Evolutionary conservation across 2,329 filamentous ascomycete species (phyloP), one percentile per base, ranked within the genome.

Genomic region (Apiospora malaysiana): DNA sequence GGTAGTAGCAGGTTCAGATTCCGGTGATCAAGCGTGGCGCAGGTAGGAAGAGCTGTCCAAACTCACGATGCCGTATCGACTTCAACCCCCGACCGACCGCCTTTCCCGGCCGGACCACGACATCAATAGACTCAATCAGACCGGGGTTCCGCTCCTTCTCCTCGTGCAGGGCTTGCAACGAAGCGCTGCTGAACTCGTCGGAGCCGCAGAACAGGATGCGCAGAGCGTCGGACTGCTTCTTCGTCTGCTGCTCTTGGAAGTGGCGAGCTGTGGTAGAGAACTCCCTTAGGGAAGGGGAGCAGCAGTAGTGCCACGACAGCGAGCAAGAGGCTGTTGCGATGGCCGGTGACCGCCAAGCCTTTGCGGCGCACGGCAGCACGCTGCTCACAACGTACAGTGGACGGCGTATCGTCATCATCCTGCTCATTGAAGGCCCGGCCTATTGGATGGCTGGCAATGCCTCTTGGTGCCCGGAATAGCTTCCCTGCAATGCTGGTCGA

Each of bases 171-270:
- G 93, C 92, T 71, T 84, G 83, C 68, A 99, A 85, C 1, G 94
- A 94, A 69, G 88, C 88, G 77, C 92, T 92, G 83, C 95, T 98
- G 82, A 98, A 97, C 2, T 91, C 87, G 81, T 99, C 96, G 3
- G 95, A 96, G 73, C 96, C 96, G 82, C 95, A 98, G 82, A 98
- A 99, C 4, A 99, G 87, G 69, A 99, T 94, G 45, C 91, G 88
- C 43, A 99, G 85, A 3, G 94, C 93, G 5, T 90, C 86, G 0
- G 86, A 83, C 37, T 59, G 72, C 65, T 67, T 66, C n/a, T 63
- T 59, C 25, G 6, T 42, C 63, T 32, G 25, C 56, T n/a, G 27
- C 27, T 63, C 27, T 18, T 63, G 56, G 3, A 40, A 4, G n/a
- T 8, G 37, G 27, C 56, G 56, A n/a, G 32, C 3, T 7, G 56